Evolutionary conservation across 2,329 filamentous ascomycete genomes (phyloP).

Genomic region (Aureobasidium sp.): DNA sequence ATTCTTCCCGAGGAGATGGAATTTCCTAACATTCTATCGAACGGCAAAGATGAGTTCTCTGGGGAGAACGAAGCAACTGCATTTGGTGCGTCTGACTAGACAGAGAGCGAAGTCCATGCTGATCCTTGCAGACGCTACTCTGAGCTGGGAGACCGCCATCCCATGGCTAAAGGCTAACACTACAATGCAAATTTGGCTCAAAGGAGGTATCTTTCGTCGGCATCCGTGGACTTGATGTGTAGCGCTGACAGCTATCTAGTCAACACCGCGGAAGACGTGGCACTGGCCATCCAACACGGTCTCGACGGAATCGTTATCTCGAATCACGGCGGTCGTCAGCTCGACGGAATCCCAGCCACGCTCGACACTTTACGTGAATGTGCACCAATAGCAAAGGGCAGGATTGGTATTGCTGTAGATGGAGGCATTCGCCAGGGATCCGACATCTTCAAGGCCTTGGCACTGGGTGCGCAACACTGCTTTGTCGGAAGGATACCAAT

Average conservation of each 20-base stretch:
- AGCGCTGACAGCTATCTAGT: background rate
- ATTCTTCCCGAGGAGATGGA: constrained; percentile 30
- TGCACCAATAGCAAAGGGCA: constrained; percentile 27
- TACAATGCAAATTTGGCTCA: too few relatives aligned
- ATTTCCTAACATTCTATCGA: too few relatives aligned
- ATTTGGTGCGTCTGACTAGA: too few relatives aligned
- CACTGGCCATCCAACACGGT: constrained; percentile 8
- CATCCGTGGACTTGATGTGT: too few relatives aligned
- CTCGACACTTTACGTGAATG: constrained; percentile 36
- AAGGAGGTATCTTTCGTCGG: too few relatives aligned
- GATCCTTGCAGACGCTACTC: too few relatives aligned
- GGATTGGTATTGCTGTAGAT: constrained; percentile 43
- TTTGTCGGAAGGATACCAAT: constrained; percentile 16
- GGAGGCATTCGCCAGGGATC: constrained; percentile 47
- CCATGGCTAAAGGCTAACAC: too few relatives aligned
- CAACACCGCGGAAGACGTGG: constrained; percentile 4
- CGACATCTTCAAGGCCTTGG: constrained; percentile 51
- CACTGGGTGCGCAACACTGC: constrained; percentile 37
- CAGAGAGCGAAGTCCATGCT: too few relatives aligned
- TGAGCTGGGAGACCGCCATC: too few relatives aligned
- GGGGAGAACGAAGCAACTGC: too few relatives aligned
- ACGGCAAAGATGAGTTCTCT: too few relatives aligned
- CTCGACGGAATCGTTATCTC: constrained; percentile 16
- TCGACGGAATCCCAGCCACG: constrained; percentile 44
- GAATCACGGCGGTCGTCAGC: constrained; percentile 48